Base-by-base conservation (phyloP, 139 green algal genomes). In the Micractinium sp. region DNA sequence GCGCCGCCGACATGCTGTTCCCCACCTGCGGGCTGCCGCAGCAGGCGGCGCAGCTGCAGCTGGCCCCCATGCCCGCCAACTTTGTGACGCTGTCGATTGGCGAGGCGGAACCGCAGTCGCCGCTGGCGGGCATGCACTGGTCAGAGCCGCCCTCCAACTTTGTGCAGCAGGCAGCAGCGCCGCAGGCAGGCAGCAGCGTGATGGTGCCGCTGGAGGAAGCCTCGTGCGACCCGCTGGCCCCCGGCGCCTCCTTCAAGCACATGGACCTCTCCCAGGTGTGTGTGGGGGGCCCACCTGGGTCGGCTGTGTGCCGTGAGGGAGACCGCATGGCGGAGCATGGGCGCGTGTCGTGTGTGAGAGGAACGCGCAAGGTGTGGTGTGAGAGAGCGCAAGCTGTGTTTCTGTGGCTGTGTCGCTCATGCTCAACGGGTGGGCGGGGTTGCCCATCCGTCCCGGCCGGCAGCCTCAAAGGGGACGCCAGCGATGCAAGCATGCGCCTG, bases 121-220 rank as follows among this genome's bases (percentile, higher is more conserved):
- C 82, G 16, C 35, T 38, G 63, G 82, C 82, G 5, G 83, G 83
- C 38, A 38, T 79, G 39, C 83, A 87, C 83, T 87, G 83, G 83
- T 66, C 83, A 36, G 83, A 80, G 25, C 66, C 29, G 38, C 25
- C 67, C 39, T 53, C 67, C 27, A 31, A 36, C 13, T 61, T 36
- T 18, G 35, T 25, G 35, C 61, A 22, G 60, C 82, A 87, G 82
- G 60, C 60, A 5, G 22, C 61, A 0, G 41, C 56, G 22, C 39
- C 27, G 19, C 9, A 14, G 19, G 33, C 31, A 9, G 61, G 61
- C 82, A 87, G 79, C 41, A 29, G 35, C 60, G 13, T 60, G 14
- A n/a, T 56, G 79, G 7, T 47, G 79, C 39, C 79, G 31, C 4
- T 63, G 35, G 9, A 60, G 35, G 82, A 77, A 3, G 9, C 77